A percentile compares a stretch with the other conserved stretches of the same genome.
Conservation (phyloP, 208 protist species). For the Crithidia bombi region DNA sequence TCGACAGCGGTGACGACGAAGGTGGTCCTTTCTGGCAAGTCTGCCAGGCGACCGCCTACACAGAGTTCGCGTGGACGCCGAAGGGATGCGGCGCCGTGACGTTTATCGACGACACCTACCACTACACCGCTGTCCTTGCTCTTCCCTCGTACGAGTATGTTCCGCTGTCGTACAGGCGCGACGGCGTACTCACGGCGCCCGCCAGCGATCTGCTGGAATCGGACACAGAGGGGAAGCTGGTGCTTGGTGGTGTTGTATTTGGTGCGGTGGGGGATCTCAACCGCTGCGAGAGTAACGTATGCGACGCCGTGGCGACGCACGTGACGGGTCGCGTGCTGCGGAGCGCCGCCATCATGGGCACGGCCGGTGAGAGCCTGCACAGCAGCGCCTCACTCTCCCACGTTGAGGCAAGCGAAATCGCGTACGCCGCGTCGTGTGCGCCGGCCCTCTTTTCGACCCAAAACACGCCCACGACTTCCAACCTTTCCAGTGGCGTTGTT, state of each 20-base stretch:
- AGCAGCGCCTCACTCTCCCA: slow-evolving; percentile 33
- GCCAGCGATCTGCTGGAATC: slow-evolving; percentile 8
- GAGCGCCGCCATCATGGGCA: slow-evolving; percentile 38
- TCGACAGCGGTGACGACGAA: not conserved
- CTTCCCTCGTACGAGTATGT: slow-evolving; percentile 34
- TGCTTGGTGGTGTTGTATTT: slow-evolving; percentile 24
- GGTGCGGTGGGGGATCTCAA: slow-evolving; percentile 27
- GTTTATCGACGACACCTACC: slow-evolving; percentile 32
- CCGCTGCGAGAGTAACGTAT: slow-evolving; percentile 10
- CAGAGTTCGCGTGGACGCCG: slow-evolving; percentile 2
- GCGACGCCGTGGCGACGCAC: not conserved
- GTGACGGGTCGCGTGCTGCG: slow-evolving; percentile 1
- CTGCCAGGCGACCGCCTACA: slow-evolving; percentile 24
- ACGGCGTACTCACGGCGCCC: slow-evolving; percentile 13
- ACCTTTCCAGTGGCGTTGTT: too few species aligned
- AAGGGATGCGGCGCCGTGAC: slow-evolving; percentile 25
- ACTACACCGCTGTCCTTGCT: slow-evolving; percentile 38
- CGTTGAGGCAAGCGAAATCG: slow-evolving; percentile 7
- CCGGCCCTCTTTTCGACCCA: not conserved
- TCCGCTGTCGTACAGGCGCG: slow-evolving; percentile 37
- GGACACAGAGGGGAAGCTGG: slow-evolving; percentile 12
- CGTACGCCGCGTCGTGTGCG: slow-evolving; percentile 20
- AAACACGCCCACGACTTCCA: too few species aligned
- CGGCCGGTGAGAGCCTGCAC: not conserved
- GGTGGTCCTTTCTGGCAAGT: slow-evolving; percentile 11